Conservation (phyloP, 768 basidiomycete species). For the Hemileccinum impolitum region DNA sequence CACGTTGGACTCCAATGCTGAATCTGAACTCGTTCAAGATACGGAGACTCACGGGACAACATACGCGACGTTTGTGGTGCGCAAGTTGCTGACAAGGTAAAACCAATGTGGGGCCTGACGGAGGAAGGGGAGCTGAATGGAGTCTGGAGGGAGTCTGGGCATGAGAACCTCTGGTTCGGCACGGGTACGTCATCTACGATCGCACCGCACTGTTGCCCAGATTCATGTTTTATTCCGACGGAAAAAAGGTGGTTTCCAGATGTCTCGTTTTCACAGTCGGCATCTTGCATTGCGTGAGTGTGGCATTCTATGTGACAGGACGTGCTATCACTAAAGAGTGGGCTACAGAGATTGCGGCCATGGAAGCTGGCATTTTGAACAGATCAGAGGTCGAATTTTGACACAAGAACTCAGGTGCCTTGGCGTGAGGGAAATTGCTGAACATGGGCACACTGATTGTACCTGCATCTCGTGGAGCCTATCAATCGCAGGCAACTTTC, state of each 20-base stretch:
- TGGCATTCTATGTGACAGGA: background rate
- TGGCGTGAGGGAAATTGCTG: background rate
- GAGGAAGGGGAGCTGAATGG: conserved; percentile 58
- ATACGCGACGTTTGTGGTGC: conserved; percentile 45
- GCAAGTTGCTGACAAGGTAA: conserved; percentile 42
- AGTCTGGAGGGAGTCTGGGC: conserved; percentile 30
- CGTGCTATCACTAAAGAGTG: background rate
- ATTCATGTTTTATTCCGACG: background rate
- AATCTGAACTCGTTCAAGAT: conserved; percentile 32
- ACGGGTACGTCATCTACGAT: background rate
- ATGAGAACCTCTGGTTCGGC: conserved; percentile 17
- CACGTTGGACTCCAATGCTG: background rate
- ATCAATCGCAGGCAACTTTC: background rate
- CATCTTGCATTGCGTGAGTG: conserved; percentile 29
- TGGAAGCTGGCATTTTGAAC: conserved; percentile 27
- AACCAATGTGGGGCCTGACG: conserved; percentile 60
- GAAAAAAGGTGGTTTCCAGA: background rate
- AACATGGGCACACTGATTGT: background rate
- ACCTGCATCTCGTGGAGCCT: background rate
- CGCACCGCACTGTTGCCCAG: no score
- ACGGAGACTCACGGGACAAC: conserved; percentile 42
- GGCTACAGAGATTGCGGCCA: conserved; percentile 24
- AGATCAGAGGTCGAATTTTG: conserved; percentile 19
- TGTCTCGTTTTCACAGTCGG: conserved; percentile 28
- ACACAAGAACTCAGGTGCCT: background rate